Conservation (phyloP, 2,329 filamentous ascomycete genomes). For the Colletotrichum sp. region DNA sequence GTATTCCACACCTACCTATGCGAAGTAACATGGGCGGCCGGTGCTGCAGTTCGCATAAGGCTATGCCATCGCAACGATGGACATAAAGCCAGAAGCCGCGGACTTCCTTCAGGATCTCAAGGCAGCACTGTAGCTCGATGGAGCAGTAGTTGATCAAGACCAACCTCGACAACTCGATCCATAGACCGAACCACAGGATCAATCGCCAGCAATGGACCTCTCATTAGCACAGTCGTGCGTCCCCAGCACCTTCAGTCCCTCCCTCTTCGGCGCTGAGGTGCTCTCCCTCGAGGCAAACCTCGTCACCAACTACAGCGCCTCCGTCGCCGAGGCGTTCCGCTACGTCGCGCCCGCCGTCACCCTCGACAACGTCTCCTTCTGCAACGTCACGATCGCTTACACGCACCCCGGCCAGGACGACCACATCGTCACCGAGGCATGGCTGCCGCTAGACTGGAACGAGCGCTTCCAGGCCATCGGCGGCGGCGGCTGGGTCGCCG, state of each 20-base stretch:
- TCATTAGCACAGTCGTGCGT: background rate
- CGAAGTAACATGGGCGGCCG: background rate
- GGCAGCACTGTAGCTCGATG: too few species aligned
- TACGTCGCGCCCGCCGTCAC: constrained; percentile 8
- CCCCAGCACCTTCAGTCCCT: background rate
- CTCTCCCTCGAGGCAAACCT: constrained; percentile 10
- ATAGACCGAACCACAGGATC: background rate
- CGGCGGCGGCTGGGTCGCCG: constrained; percentile 33
- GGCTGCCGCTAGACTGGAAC: constrained; percentile 33
- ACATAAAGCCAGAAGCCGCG: background rate
- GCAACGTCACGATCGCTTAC: background rate
- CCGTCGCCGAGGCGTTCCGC: background rate
- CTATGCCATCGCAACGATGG: background rate
- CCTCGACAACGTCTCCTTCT: constrained; percentile 15
- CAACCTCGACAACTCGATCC: background rate
- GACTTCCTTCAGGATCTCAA: too few species aligned
- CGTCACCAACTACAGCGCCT: constrained; percentile 21
- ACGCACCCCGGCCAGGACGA: constrained; percentile 22
- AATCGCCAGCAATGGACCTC: background rate
- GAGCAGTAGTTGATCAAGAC: background rate
- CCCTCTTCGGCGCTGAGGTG: constrained; percentile 18
- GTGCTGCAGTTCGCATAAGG: background rate
- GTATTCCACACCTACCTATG: background rate
- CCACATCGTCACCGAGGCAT: constrained; percentile 26
- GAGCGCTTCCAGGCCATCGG: constrained; percentile 32